phyloP scores from a whole-genome alignment of 176 grass and related monocot species.

The Phyllostachys edulis region DNA sequence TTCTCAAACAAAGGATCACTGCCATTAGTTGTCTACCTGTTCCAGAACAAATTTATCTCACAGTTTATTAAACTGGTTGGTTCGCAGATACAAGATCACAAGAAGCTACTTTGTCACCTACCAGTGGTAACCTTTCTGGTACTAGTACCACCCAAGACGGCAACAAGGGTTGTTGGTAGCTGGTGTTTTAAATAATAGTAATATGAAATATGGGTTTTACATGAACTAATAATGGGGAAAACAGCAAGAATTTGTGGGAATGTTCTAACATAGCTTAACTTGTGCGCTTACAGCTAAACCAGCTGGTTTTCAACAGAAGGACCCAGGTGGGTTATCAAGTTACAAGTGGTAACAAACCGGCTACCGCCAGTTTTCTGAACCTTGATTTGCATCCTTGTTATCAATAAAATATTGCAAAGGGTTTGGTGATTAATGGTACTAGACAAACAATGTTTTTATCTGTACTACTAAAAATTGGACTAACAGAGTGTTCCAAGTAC shows the following conservation, averaged over 20 bases:
- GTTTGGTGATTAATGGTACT: background rate
- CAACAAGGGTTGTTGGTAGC: background rate
- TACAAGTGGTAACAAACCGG: background rate
- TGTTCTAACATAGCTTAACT: background rate
- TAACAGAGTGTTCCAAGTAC: background rate
- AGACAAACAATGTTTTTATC: background rate
- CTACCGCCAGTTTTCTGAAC: background rate
- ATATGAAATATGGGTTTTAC: background rate
- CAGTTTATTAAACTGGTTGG: background rate
- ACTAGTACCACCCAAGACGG: background rate
- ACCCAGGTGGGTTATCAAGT: background rate
- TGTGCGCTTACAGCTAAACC: background rate
- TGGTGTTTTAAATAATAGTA: conserved; percentile 2
- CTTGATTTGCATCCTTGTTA: background rate
- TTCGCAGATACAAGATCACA: background rate
- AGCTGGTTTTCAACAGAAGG: conserved; percentile 5
- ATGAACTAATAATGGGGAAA: background rate
- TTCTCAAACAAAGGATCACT: background rate
- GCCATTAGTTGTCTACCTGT: background rate
- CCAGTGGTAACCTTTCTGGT: background rate
- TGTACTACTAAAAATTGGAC: background rate
- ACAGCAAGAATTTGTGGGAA: background rate
- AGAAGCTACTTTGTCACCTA: background rate
- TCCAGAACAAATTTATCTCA: background rate
- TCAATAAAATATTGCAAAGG: background rate